Conservation (phyloP, 139 green algal genomes). For the Chlorella sp. region DNA sequence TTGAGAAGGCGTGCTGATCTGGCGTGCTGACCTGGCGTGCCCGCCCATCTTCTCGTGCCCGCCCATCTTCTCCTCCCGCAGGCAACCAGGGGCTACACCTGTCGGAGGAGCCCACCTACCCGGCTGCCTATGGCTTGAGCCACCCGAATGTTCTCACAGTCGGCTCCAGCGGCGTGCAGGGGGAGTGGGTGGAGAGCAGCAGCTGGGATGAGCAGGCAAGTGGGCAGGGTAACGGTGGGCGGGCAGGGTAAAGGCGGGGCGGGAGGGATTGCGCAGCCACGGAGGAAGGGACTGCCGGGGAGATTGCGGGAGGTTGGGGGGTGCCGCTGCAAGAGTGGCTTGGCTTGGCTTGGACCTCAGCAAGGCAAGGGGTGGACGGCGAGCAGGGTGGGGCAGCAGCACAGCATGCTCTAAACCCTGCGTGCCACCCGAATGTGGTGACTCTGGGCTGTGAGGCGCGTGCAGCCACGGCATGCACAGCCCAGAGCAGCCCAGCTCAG, state of each 20-base stretch:
- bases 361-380: too few relatives aligned
- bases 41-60: background rate
- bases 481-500: background rate
- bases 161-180: constrained; percentile 3
- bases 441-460: background rate
- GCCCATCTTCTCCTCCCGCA: background rate
- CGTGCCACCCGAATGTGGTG: too few relatives aligned
- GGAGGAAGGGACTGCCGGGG: background rate
- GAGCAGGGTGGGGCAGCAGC: too few relatives aligned
- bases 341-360: too few relatives aligned
- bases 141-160: constrained; percentile 16
- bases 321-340: background rate
- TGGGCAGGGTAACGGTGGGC: background rate
- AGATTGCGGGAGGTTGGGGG: too few relatives aligned
- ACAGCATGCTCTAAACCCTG: too few relatives aligned
- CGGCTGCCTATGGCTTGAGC: background rate
- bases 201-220: constrained; percentile 1
- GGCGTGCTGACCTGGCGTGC: too few relatives aligned
- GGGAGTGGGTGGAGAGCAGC: constrained; percentile 13
- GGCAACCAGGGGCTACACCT: constrained; percentile 13
- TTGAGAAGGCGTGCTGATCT: too few relatives aligned
- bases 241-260: background rate
- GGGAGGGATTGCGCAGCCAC: background rate
- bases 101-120: background rate
- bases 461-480: background rate